Evolutionary conservation across 2,329 filamentous ascomycete genomes (phyloP), one percentile per base, ranked within the genome.

Genomic region (Aspergillus sp.): DNA sequence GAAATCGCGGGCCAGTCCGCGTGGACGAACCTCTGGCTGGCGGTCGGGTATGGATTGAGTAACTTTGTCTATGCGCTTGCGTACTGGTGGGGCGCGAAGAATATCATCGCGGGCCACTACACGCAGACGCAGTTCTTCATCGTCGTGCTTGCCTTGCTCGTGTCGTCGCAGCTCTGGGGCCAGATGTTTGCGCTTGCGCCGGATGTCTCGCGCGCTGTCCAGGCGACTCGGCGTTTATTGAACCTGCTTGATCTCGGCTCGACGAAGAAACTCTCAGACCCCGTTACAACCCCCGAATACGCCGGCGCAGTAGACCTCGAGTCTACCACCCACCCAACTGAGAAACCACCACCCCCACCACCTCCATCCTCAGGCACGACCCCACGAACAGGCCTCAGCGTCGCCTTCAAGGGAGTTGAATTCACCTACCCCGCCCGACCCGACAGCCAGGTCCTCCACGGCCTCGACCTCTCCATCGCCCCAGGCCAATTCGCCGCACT

Each of bases 21-120:
- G 17, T 78, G 79, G 31, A 76, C 77, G 1, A 81, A 78, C 65
- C 68, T 80, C 45, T 81, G 78, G 73, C 70, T 81, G 50, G 80
- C 80, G 1, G 66, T 79, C 45, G 74, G 78, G 0, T 80, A 77
- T 58, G 74, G 74, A 19, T 65, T 79, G 25, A 84, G 87, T 43
- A 89, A 89, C 69, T 81, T 91, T 56, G 85, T 92, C 34, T 91
- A 92, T 70, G 88, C 89, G 0, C 85, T 93, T 59, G 88, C 89
- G 0, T 93, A 92, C 76, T 93, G 90, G 89, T 93, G 90, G 89
- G 90, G 90, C 1, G 84, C 89, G 0, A 87, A 84, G 66, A 85
- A 87, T 66, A 90, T 93, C 63, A 84, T 87, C 50, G 81, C 83
- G 43, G 89, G 89, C 3, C 76, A 86, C 56, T 89, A 89, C 66